Base-by-base conservation (phyloP, 1,284 basidiomycete genomes). In the Ustilago sp. region DNA sequence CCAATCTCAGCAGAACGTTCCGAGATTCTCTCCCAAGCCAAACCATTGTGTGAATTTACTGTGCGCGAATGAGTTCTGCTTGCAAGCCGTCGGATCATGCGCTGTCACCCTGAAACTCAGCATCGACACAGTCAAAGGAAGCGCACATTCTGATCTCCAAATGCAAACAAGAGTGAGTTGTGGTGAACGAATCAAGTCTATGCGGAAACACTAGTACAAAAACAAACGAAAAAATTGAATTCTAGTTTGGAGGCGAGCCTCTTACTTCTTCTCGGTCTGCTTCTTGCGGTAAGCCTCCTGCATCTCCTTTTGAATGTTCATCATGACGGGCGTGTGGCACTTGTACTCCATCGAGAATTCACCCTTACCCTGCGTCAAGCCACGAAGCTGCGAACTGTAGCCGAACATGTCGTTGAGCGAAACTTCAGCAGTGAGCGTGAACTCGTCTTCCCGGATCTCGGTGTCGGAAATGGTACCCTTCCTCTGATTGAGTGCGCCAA, bases 391-490 rank as follows among this genome's bases (percentile, higher is more conserved):
- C 50, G 80, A 82, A 48, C 80, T 83, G 64, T 84, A 99, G 36
- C 96, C 96, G 86, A 99, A 99, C 97, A 99, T 99, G 85, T 99
- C 96, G 87, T 96, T 98, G 86, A 99, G 87, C 9, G 93, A 92
- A 15, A 99, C 95, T 86, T 98, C 96, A 34, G 94, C 94, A 28
- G 90, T 90, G 63, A 93, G 90, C 2, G 94, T 95, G 85, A 99
- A 98, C 88, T 99, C 96, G 84, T 99, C 97, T 81, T 98, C 95
- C 50, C 95, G 91, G 39, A 98, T 92, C 87, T 99, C 97, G 74
- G 94, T 97, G 84, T 98, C 96, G 57, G 96, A 89, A 82, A 99
- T 98, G 7, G 94, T 95, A 2, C 97, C 97, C 70, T 94, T 91
- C 43, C 97, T 90, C 72, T 93, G 92, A 87, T 98, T 99, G 82